Evolutionary conservation across 2,329 filamentous ascomycete genomes (phyloP), one percentile per base, ranked within the genome.

Genomic region (Phoma sp.): DNA sequence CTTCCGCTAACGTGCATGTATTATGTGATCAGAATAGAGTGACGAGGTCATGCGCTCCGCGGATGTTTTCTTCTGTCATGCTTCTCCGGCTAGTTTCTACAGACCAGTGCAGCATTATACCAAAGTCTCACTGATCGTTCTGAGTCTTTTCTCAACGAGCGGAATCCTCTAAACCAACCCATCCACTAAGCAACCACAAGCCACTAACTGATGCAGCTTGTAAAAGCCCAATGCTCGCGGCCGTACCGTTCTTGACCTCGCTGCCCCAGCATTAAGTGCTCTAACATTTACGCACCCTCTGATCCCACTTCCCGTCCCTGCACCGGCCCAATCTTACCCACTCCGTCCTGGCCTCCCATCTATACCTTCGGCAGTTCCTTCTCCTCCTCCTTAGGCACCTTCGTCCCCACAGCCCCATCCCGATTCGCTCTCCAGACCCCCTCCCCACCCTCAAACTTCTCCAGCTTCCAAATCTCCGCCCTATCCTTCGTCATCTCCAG

Each of bases 391-490:
- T 71, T 69, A 27, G 72, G 67, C 55, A 84, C 74, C 63, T 75
- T 80, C 39, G 81, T 78, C 6, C 86, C 88, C 43, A 78, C 76
- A 56, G 81, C 79, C 9, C 89, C 90, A 76, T 96, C 92, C 61
- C 88, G 79, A 77, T 97, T 97, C 57, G 90, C 91, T 77, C 92
- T 88, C 93, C 93, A 97, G 39, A 95, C 84, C 6, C 84, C 90
- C 60, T 89, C 88, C 21, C 87, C 88, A 1, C 84, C 88, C 40
- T 84, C 86, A 80, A 97, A 97, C 73, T 92, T 89, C 78, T 98
- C 94, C 62, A 87, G 81, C 78, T 97, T 97, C 94, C 94, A 97
- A 37, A 99, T 88, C 80, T 99, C 95, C n/a, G 91, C 91, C 62
- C 83, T 86, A 51, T 84, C 85, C 79, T 98, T 99, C 70, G 91